phyloP scores from a whole-genome alignment of 2,329 filamentous ascomycete species.

The Beauveria rudraprayagi region DNA sequence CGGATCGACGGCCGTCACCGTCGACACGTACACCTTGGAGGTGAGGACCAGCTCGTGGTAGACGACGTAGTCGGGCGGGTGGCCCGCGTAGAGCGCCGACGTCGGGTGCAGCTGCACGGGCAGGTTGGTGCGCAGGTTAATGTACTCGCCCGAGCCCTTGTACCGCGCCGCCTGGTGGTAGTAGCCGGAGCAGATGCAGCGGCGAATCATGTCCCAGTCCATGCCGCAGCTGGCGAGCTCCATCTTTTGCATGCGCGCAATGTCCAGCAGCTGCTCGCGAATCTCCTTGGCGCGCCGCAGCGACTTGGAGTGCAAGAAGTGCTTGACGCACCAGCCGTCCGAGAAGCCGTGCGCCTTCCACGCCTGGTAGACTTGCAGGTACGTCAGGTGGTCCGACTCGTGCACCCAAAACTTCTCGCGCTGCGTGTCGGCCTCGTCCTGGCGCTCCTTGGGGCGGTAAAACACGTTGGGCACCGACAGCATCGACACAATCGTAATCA shows the following conservation, averaged over 20 bases:
- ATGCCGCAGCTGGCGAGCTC: constrained; percentile 79
- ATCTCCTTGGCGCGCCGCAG: constrained; percentile 89
- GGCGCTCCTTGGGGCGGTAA: constrained; percentile 90
- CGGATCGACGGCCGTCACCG: constrained; percentile 90
- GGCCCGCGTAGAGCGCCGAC: constrained; percentile 86
- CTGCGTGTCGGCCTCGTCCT: constrained; percentile 91
- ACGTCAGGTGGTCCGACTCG: constrained; percentile 92
- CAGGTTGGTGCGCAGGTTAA: constrained; percentile 90
- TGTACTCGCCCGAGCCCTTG: constrained; percentile 94
- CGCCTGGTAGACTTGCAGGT: constrained; percentile 90
- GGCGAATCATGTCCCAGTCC: constrained; percentile 92
- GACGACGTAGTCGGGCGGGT: constrained; percentile 92
- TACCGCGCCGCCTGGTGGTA: constrained; percentile 96
- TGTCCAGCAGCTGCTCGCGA: constrained; percentile 84
- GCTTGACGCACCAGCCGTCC: constrained; percentile 85
- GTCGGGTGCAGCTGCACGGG: constrained; percentile 93
- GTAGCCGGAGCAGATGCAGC: constrained; percentile 95
- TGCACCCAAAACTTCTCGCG: constrained; percentile 98
- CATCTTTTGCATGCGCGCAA: constrained; percentile 94
- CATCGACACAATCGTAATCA: constrained; percentile 98
- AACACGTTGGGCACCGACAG: constrained; percentile 94
- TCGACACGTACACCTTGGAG: constrained; percentile 96
- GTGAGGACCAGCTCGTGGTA: constrained; percentile 98
- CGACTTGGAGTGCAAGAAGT: constrained; percentile 94
- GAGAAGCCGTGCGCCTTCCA: constrained; percentile 88